phyloP scores from a whole-genome alignment of 345 rosid genomes.

The Aquilaria yunnanensis region DNA sequence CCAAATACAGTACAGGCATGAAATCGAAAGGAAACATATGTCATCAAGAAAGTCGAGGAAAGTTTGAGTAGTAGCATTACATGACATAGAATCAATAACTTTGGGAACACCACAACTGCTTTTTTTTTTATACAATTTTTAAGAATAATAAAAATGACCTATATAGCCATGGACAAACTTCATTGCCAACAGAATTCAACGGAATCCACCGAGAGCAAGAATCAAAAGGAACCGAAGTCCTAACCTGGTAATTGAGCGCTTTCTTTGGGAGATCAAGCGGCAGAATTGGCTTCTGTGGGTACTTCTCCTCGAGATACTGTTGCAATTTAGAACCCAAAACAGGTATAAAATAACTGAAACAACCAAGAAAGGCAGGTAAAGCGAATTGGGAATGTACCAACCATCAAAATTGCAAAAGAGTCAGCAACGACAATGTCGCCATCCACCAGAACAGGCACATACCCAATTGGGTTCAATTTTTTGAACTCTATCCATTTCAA shows the following conservation, averaged over 20 bases:
- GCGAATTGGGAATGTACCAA: constrained; percentile 1
- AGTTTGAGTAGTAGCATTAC: background rate
- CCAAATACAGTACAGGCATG: background rate
- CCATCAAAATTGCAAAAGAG: constrained; percentile 73
- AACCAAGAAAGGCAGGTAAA: background rate
- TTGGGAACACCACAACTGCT: no score
- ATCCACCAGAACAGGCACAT: constrained; percentile 70
- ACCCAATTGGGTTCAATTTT: constrained; percentile 75
- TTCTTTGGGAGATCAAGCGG: constrained; percentile 54
- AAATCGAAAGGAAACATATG: background rate
- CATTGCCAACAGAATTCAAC: background rate
- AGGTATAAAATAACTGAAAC: background rate
- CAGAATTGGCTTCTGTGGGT: constrained; percentile 61
- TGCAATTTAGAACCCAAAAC: background rate
- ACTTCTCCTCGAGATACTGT: constrained; percentile 84
- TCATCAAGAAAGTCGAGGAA: background rate
- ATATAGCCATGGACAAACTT: background rate
- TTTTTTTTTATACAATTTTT: no score
- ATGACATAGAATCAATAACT: no score
- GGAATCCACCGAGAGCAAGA: background rate
- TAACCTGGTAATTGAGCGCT: constrained; percentile 69
- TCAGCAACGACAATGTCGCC: constrained; percentile 63
- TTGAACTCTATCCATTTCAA: constrained; percentile 39
- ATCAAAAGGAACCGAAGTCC: background rate
- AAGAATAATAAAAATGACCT: background rate